Conservation (phyloP, 1,284 basidiomycete genomes). For the Trichosporon coremiiforme region DNA sequence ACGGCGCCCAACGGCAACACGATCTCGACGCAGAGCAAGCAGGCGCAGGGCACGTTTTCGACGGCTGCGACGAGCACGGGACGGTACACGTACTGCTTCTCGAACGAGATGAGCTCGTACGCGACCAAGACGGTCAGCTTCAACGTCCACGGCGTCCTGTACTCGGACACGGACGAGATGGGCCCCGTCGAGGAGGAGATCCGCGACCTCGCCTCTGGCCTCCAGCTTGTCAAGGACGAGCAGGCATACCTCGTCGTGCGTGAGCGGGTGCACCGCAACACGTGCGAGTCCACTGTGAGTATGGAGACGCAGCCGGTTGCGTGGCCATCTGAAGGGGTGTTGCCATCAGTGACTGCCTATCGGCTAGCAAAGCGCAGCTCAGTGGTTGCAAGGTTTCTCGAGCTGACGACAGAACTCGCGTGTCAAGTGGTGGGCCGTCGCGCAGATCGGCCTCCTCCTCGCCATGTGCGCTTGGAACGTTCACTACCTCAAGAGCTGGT, state of each 20-base stretch:
- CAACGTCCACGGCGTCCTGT: slow-evolving; percentile 97
- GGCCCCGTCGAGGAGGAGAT: slow-evolving; percentile 97
- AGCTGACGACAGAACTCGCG: slow-evolving; percentile 68
- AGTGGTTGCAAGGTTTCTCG: background rate
- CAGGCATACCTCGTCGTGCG: slow-evolving; percentile 97
- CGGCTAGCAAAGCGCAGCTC: background rate
- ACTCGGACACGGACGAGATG: slow-evolving; percentile 59
- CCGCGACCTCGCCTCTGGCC: slow-evolving; percentile 76
- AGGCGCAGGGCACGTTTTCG: slow-evolving; percentile 86
- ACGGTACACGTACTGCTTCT: slow-evolving; percentile 94
- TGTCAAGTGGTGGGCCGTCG: slow-evolving; percentile 98
- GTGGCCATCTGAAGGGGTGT: no score
- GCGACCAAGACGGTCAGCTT: slow-evolving; percentile 96
- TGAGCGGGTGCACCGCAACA: slow-evolving; percentile 90
- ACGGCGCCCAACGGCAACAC: slow-evolving; percentile 70
- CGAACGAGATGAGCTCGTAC: slow-evolving; percentile 94
- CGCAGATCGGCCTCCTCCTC: slow-evolving; percentile 84
- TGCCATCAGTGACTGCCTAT: no score
- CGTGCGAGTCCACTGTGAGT: slow-evolving; percentile 46
- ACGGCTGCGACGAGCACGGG: slow-evolving; percentile 86
- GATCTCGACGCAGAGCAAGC: slow-evolving; percentile 76
- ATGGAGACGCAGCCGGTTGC: background rate
- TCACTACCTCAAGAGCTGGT: slow-evolving; percentile 91
- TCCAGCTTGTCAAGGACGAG: slow-evolving; percentile 94
- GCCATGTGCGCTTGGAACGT: slow-evolving; percentile 94